These are phyloP conservation scores for Penicillium diatomitis DNA, from an alignment of 495 filamentous ascomycete genomes.

Conservation along the genomic window DNA sequence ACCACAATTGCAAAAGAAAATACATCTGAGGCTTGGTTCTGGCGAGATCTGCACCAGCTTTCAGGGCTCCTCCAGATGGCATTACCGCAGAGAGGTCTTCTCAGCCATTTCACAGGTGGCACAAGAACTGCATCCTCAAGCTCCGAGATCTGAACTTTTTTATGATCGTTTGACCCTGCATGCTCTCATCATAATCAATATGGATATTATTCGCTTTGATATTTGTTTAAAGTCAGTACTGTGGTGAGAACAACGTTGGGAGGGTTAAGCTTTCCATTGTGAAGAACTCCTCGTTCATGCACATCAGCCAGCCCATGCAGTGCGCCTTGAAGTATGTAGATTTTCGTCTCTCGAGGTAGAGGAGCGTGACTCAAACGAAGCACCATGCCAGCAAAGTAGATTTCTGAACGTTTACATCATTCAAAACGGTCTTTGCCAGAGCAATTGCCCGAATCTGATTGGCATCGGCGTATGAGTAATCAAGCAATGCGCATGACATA, in stretches of 20 bases:
- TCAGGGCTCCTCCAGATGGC: no score
- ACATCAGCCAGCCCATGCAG: not conserved
- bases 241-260: not conserved
- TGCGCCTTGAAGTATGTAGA: not conserved
- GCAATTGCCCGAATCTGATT: no score
- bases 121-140: not conserved
- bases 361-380: not conserved
- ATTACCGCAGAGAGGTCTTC: no score
- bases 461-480: no score
- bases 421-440: no score
- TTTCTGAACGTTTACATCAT: no score
- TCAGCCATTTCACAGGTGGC: no score
- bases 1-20: no score
- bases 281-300: not conserved
- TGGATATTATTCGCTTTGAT: not conserved
- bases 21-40: no score
- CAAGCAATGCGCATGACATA: no score
- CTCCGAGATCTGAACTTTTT: not conserved
- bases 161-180: not conserved
- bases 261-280: not conserved
- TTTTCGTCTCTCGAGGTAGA: not conserved
- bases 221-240: not conserved
- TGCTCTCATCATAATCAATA: not conserved
- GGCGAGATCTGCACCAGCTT: no score
- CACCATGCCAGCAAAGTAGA: not conserved